Evolutionary conservation across 768 basidiomycete species (phyloP).

Genomic region (Phallus indusiatus): DNA sequence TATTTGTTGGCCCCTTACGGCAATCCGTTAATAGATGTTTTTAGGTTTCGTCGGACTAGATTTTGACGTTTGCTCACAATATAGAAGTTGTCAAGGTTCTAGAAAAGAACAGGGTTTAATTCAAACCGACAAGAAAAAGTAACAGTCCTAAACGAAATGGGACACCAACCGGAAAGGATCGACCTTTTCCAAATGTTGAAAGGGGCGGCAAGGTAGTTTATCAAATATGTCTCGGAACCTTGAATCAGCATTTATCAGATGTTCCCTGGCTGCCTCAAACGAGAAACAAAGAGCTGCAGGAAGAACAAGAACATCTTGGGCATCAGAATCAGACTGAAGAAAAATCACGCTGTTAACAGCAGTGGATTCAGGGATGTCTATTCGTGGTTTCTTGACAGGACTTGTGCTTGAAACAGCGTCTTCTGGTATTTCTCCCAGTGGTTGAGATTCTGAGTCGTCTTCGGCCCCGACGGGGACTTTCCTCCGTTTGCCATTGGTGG

Average conservation of each 20-base stretch:
- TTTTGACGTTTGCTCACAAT: neutral
- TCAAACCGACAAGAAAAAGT: constrained; percentile 67
- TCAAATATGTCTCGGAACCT: constrained; percentile 66
- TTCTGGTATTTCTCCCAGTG: no score
- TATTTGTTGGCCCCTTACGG: constrained; percentile 64
- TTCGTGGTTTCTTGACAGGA: constrained; percentile 1
- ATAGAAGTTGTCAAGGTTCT: constrained; percentile 5
- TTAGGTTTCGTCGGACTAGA: neutral
- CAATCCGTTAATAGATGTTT: neutral
- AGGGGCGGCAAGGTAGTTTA: constrained; percentile 64
- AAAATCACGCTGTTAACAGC: neutral
- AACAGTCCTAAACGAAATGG: constrained; percentile 24
- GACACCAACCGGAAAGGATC: constrained; percentile 66
- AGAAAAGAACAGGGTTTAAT: neutral
- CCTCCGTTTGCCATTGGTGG: neutral
- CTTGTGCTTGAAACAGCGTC: no score
- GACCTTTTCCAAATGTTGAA: constrained; percentile 60
- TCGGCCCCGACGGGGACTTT: neutral
- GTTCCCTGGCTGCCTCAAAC: constrained; percentile 65
- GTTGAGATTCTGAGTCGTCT: neutral
- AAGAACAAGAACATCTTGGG: constrained; percentile 42
- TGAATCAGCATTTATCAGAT: constrained; percentile 55
- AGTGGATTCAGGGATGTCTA: neutral
- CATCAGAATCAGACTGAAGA: neutral
- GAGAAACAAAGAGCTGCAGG: constrained; percentile 68